These are phyloP conservation scores for Novymonas esmeraldas DNA, from an alignment of 208 protist species.

Conservation along the genomic window DNA sequence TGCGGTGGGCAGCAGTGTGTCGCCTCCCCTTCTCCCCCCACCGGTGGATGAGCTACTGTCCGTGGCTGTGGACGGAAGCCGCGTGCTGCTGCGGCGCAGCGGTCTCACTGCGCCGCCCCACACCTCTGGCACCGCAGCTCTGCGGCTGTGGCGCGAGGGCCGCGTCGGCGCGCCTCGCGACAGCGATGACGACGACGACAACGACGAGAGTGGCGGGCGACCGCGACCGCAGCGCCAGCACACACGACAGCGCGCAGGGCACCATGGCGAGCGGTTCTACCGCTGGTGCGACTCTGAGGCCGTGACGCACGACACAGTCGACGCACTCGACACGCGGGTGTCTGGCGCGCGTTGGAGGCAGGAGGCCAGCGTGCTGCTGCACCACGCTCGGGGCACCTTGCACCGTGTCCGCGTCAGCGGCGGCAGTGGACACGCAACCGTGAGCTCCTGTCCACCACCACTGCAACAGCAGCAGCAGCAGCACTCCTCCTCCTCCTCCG, in stretches of 20 bases:
- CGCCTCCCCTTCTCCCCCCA: too few relatives aligned
- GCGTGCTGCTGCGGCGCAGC: slow-evolving; percentile 20
- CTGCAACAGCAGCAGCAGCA: not conserved
- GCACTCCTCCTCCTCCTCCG: too few relatives aligned
- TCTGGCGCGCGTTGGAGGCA: slow-evolving; percentile 21
- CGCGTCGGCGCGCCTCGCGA: not conserved
- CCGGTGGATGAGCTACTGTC: slow-evolving; percentile 20
- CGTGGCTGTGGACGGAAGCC: slow-evolving; percentile 25
- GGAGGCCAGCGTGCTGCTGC: slow-evolving; percentile 14
- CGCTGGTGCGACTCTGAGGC: too few relatives aligned
- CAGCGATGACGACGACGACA: not conserved
- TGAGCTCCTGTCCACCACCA: not conserved
- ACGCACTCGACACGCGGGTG: too few relatives aligned
- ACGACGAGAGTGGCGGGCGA: not conserved
- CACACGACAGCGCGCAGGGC: not conserved
- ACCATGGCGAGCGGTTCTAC: not conserved
- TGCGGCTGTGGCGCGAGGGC: slow-evolving; percentile 7
- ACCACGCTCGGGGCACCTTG: slow-evolving; percentile 15
- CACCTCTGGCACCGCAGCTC: not conserved
- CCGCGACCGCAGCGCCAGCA: too few relatives aligned
- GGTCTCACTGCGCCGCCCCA: not conserved
- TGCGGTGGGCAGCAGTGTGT: too few relatives aligned
- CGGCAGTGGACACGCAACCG: slow-evolving; percentile 1
- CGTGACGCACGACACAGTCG: too few relatives aligned
- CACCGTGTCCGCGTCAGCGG: slow-evolving; percentile 14